Evolutionary conservation across 2,329 filamentous ascomycete genomes (phyloP), one percentile per base, ranked within the genome.

Genomic region (Ustilaginoidea virens): DNA sequence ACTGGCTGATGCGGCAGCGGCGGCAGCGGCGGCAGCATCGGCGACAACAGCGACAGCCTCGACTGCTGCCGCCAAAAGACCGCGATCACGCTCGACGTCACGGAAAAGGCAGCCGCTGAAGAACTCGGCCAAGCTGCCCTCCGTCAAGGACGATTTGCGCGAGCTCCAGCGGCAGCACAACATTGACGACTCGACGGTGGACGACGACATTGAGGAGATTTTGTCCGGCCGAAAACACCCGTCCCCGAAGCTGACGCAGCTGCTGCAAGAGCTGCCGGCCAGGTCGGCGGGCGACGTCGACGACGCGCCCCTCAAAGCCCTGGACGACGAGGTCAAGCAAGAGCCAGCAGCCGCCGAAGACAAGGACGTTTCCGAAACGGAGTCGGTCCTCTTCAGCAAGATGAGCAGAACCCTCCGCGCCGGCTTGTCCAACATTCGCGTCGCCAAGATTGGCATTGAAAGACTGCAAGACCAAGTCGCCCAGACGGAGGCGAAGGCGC

Each of bases 121-220:
- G 36, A 73, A 73, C 48, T 63, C 67, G 4, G 61, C 61, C 29
- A 63, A 56, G 33, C 64, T 57, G 3, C 60, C 64, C 2, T 66
- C 61, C 2, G 68, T 67, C 30, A 63, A 56, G 31, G 66, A 70
- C 32, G 69, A 74, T 37, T 47, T 73, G 17, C 49, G 59, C 17
- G 59, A 66, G 28, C 62, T 74, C 25, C 57, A 67, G 36, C 56
- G 56, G 11, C 51, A 49, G 25, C 60, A 70, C 39, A 57, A 69
- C 30, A 61, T 71, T 16, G 67, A 73, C 12, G 69, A 73, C 39
- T 69, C 65, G 1, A 72, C 67, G 0, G 45, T 71, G n/a, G 68
- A 73, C 27, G 64, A 73, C 27, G 64, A 72, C 35, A 51, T 72
- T 17, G 65, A 65, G 32, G 60, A 64, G 17, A 49, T 71, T 22